A percentile compares a stretch with the other conserved stretches of the same genome.
Evolutionary conservation across 176 grass and related monocot species (phyloP).

Genomic region (Triticum monococcum): DNA sequence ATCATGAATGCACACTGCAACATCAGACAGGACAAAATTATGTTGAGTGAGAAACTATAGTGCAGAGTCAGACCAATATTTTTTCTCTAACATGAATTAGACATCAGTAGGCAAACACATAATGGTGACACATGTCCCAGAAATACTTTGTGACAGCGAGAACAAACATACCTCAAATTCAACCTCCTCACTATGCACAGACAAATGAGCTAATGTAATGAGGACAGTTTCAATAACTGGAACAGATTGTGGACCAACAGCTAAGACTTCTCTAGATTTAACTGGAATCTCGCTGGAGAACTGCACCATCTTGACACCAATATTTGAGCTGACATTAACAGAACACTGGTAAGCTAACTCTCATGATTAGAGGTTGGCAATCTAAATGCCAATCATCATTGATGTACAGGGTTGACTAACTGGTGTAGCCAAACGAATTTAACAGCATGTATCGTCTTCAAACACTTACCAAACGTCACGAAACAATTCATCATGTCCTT

Average conservation of each 20-base stretch:
- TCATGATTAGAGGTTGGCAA: not conserved
- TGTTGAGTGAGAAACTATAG: slow-evolving; percentile 1
- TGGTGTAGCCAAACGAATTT: not conserved
- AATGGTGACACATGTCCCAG: not conserved
- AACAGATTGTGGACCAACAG: slow-evolving; percentile 51
- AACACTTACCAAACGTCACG: slow-evolving; percentile 75
- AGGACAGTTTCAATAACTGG: slow-evolving; percentile 70
- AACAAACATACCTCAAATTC: slow-evolving; percentile 79
- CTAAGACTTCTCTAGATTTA: slow-evolving; percentile 70
- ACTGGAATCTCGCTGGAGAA: slow-evolving; percentile 54
- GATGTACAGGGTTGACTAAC: not conserved
- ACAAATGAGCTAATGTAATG: slow-evolving; percentile 75
- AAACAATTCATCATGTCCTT: slow-evolving; percentile 88
- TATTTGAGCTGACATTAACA: slow-evolving; percentile 60
- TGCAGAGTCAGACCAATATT: not conserved
- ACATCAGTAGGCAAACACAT: not conserved
- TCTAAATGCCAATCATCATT: slow-evolving; percentile 23
- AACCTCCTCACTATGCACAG: slow-evolving; percentile 74
- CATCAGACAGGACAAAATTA: slow-evolving; percentile 23
- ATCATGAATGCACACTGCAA: slow-evolving; percentile 88
- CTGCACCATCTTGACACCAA: slow-evolving; percentile 77
- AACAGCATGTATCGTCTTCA: not conserved
- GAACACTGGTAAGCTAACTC: slow-evolving; percentile 12
- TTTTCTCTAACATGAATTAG: not conserved
- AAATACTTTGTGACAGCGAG: slow-evolving; percentile 11